phyloP scores from a whole-genome alignment of 2,329 filamentous ascomycete species.

The Neoscytalidium dimidiatum region DNA sequence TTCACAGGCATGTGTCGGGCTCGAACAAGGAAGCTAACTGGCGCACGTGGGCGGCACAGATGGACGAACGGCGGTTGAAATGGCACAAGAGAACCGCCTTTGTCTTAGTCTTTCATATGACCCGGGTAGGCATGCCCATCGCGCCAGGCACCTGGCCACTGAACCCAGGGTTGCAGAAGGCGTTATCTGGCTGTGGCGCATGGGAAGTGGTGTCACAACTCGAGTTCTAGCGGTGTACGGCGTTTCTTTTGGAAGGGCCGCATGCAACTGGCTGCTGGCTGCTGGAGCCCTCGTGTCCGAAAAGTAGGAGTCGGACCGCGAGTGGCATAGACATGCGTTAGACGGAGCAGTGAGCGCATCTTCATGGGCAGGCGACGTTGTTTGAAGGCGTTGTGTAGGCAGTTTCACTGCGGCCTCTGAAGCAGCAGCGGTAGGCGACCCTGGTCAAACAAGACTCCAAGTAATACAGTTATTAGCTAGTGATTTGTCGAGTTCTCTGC shows the following conservation, averaged over 20 bases:
- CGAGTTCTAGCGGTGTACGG: conserved; percentile 1
- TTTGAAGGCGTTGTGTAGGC: not conserved
- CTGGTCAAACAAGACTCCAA: not conserved
- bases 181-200: conserved; percentile 11
- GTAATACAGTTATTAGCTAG: not conserved
- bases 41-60: conserved; percentile 18
- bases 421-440: conserved; percentile 5
- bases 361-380: not conserved
- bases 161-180: not conserved
- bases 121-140: not conserved
- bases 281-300: not conserved
- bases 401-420: not conserved
- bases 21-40: conserved; percentile 5
- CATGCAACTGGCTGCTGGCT: not conserved
- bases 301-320: not conserved
- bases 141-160: not conserved
- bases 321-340: not conserved
- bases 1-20: not conserved
- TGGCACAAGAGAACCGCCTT: not conserved
- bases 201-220: not conserved
- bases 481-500: not conserved
- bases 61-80: conserved; percentile 17
- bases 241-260: not conserved
- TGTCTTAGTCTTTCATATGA: conserved; percentile 14
- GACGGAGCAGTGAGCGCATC: not conserved